Base-by-base conservation (phyloP, 768 basidiomycete genomes). In the Leccinum fibrillosum region DNA sequence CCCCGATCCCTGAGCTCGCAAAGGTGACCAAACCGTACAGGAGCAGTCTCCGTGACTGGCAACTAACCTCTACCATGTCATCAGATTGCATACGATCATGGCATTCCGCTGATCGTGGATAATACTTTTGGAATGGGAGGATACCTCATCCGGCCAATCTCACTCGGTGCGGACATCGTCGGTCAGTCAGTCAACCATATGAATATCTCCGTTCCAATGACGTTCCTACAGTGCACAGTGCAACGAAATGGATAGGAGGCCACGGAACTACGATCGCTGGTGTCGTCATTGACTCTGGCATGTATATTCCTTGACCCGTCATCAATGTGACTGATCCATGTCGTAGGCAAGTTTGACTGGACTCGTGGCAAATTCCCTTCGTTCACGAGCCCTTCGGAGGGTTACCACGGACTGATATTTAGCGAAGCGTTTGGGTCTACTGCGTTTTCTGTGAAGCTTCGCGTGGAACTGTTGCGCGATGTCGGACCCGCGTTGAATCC, bases 231-330 rank as follows among this genome's bases (percentile, higher is more conserved):
- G 81, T 82, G 1, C 79, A 84, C 63, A 81, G 80, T 32, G 82
- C 82, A 2, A 86, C 85, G 0, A 86, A 88, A 65, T 88, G 86
- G 86, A 83, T 88, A 6, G 77, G 84, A 2, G 83, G 84, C 0
- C 84, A 85, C 50, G 86, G 87, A 19, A 86, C 83, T 7, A 85
- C 83, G 7, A 81, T 88, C 53, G 86, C 76, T 0, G 87, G 86
- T 42, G 81, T 86, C 17, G 72, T 88, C 28, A 62, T 89, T 26
- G 86, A 88, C 60, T 74, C 76, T 12, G 86, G 85, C 76, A 68
- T 28, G 67, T 72, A 63, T 42, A 62, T 56, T 55, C 12, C n/a
- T 53, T 32, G 2, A 48, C n/a, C 4, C 12, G 10, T 3, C n/a
- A 11, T 19, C 4, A 19, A 47, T 37, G 11, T 23, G 51, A 59